phyloP scores from a whole-genome alignment of 2,329 filamentous ascomycete genomes.

The Colletotrichum musae region DNA sequence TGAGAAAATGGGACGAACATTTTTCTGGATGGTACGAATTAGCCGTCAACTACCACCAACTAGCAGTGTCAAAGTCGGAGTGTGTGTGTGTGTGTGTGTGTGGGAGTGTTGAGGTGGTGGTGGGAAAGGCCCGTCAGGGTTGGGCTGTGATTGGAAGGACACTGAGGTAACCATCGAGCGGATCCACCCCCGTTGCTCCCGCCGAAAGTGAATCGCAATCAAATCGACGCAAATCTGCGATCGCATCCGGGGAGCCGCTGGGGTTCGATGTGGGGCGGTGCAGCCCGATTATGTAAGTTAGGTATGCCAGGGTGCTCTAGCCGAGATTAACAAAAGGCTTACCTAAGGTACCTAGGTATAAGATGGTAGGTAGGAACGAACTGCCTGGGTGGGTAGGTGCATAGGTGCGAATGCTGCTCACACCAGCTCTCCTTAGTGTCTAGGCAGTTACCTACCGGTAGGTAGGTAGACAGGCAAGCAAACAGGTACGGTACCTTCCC shows the following conservation, averaged over 20 bases:
- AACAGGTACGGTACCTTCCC: background rate
- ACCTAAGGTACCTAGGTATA: no score
- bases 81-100: conserved; percentile 6
- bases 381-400: no score
- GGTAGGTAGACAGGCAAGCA: background rate
- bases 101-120: no score
- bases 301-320: conserved; percentile 3
- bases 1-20: conserved; percentile 38
- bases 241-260: conserved; percentile 40
- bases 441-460: background rate
- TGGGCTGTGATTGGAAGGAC: no score
- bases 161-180: background rate
- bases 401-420: no score
- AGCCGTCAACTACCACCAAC: background rate
- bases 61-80: no score
- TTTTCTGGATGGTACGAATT: conserved; percentile 6
- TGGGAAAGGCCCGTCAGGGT: no score
- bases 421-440: background rate
- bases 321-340: background rate
- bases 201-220: conserved; percentile 39
- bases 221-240: conserved; percentile 41
- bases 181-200: conserved; percentile 32
- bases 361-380: no score
- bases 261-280: conserved; percentile 20
- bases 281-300: conserved; percentile 18